Percentiles rank a stretch among this genome's conserved stretches.
These are phyloP conservation scores for Colletotrichum horii DNA, from an alignment of 2,329 filamentous ascomycete species.

Conservation along the genomic window DNA sequence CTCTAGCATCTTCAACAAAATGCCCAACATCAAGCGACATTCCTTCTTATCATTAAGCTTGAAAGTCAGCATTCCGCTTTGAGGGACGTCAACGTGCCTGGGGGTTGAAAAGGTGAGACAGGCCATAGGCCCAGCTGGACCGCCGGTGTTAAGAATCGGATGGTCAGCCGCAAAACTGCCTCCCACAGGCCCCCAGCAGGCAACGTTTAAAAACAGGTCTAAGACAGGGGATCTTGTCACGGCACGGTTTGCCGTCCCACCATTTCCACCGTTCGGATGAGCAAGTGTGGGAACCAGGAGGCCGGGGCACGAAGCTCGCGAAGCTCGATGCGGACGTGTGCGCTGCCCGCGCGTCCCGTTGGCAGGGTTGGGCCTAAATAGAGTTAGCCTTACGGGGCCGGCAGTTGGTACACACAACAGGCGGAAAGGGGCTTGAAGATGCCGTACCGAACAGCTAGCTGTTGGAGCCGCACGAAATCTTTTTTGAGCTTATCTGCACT, in stretches of 20 bases:
- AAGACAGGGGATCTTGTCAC: background rate
- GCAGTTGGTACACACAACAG: background rate
- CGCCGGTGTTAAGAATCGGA: background rate
- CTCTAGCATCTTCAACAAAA: background rate
- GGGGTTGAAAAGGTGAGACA: background rate
- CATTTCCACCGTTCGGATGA: background rate
- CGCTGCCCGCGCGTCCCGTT: conserved; percentile 10
- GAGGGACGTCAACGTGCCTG: background rate
- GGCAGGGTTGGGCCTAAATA: background rate
- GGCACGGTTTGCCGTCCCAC: background rate
- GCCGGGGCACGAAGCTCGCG: background rate
- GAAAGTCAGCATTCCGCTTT: background rate
- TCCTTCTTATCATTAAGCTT: background rate
- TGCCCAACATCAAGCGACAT: background rate
- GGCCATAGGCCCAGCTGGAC: background rate
- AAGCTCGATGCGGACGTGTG: background rate
- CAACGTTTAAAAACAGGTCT: background rate
- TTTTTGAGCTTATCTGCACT: background rate
- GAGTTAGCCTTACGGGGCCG: background rate
- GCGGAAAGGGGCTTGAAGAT: background rate
- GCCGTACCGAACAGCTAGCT: background rate
- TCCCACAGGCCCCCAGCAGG: background rate
- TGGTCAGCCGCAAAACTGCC: background rate
- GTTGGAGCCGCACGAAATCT: background rate
- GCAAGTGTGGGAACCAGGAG: background rate